These are phyloP conservation scores for Yamadazyma laniorum DNA, from an alignment of 805 yeast genomes.

Conservation along the genomic window DNA sequence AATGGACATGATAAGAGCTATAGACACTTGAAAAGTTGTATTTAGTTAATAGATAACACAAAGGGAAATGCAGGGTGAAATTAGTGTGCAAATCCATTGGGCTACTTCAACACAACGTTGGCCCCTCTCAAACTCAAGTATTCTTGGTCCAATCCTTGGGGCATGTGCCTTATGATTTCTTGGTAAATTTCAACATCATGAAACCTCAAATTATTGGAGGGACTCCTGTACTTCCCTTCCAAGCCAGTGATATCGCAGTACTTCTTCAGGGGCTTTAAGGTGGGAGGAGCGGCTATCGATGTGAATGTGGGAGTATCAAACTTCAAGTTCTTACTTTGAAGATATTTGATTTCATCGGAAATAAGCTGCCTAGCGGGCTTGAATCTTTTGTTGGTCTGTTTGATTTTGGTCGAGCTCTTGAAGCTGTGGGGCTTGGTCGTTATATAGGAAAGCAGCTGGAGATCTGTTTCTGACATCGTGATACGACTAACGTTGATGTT, in stretches of 20 bases:
- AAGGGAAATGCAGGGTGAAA: no score
- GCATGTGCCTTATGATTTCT: constrained; percentile 71
- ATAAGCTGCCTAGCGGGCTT: constrained; percentile 72
- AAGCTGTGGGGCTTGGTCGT: constrained; percentile 49
- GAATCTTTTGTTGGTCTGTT: constrained; percentile 57
- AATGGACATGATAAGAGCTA: no score
- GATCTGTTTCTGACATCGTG: constrained; percentile 15
- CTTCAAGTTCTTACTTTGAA: constrained; percentile 39
- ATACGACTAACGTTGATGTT: no score
- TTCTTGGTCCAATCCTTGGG: constrained; percentile 92
- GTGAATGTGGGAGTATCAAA: constrained; percentile 64
- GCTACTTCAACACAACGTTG: constrained; percentile 70
- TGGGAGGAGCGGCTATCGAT: constrained; percentile 82
- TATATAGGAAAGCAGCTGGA: constrained; percentile 34
- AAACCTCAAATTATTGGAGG: constrained; percentile 71
- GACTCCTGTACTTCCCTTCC: constrained; percentile 71
- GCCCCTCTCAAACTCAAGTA: constrained; percentile 86
- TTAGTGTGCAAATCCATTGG: no score
- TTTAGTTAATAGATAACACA: constrained; percentile 1
- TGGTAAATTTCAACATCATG: constrained; percentile 79
- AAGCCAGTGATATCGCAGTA: constrained; percentile 95
- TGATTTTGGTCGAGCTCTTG: constrained; percentile 50
- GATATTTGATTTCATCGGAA: constrained; percentile 74
- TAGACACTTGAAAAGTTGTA: no score
- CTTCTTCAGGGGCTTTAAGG: constrained; percentile 72